These are phyloP conservation scores for Debaryomyces sp. DNA, from an alignment of 1,139 yeast genomes.

Conservation along the genomic window DNA sequence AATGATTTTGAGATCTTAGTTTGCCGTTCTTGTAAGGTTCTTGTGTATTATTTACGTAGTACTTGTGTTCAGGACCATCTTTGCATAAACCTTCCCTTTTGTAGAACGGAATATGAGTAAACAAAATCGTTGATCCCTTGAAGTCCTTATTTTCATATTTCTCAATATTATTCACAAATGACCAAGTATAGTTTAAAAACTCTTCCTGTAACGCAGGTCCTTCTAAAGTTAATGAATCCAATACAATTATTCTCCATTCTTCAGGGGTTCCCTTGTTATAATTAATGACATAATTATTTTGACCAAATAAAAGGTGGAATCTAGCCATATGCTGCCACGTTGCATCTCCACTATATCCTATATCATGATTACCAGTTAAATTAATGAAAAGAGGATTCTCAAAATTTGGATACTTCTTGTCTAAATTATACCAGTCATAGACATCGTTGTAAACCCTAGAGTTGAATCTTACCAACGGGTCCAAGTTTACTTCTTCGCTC, in stretches of 20 bases:
- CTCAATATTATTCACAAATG: conserved; percentile 62
- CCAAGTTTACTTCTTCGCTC: conserved; percentile 39
- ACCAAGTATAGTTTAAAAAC: conserved; percentile 68
- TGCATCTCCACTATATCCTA: conserved; percentile 95
- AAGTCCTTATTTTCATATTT: conserved; percentile 51
- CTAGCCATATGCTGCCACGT: conserved; percentile 89
- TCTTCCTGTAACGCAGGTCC: conserved; percentile 86
- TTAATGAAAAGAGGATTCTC: conserved; percentile 67
- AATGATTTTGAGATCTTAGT: conserved; percentile 85
- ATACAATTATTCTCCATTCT: conserved; percentile 82
- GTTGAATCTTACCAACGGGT: conserved; percentile 44
- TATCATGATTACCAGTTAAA: conserved; percentile 92
- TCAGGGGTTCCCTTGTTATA: conserved; percentile 62
- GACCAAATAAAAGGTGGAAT: conserved; percentile 73
- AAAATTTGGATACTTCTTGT: conserved; percentile 33
- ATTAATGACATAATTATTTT: conserved; percentile 78
- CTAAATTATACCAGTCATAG: conserved; percentile 63
- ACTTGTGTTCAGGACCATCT: conserved; percentile 74
- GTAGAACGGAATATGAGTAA: conserved; percentile 90
- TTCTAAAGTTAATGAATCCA: conserved; percentile 82
- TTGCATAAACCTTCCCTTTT: conserved; percentile 79
- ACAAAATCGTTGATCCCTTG: conserved; percentile 75
- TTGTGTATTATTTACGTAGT: conserved; percentile 60
- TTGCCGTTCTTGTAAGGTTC: conserved; percentile 72
- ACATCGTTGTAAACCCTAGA: conserved; percentile 60